Evolutionary conservation across 768 basidiomycete species (phyloP).

Genomic region (Amanita muscaria): DNA sequence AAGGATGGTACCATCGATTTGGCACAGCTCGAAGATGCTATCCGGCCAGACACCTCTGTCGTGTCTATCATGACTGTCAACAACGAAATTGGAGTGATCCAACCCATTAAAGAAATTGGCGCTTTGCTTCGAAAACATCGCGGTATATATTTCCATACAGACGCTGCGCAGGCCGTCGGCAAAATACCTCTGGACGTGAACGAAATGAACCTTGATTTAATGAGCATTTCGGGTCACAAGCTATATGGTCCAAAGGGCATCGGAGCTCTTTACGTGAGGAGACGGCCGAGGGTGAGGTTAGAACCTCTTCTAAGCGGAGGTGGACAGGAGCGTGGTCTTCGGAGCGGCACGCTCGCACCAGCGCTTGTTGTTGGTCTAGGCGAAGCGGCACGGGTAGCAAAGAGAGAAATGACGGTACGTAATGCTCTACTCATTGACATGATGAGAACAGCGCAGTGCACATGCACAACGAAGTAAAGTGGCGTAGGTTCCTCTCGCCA

Average conservation of each 20-base stretch:
- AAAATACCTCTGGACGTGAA: conserved; percentile 92
- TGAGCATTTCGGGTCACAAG: conserved; percentile 97
- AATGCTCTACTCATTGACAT: conserved; percentile 13
- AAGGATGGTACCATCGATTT: conserved; percentile 76
- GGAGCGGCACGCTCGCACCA: conserved; percentile 91
- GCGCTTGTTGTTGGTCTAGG: conserved; percentile 87
- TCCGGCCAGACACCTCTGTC: conserved; percentile 88
- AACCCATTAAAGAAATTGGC: conserved; percentile 94
- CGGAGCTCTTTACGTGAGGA: conserved; percentile 88
- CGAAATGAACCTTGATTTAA: conserved; percentile 88
- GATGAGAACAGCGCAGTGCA: conserved; percentile 42
- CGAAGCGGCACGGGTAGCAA: conserved; percentile 89
- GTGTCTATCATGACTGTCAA: conserved; percentile 98
- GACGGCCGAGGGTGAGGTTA: conserved; percentile 85
- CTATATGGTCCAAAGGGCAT: conserved; percentile 96
- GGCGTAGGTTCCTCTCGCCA: conserved; percentile 25
- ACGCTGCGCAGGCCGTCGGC: conserved; percentile 91
- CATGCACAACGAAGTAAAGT: conserved; percentile 35
- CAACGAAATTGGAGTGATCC: conserved; percentile 98
- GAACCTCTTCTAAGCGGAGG: conserved; percentile 95
- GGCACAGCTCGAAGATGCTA: conserved; percentile 72
- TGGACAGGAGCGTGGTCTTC: conserved; percentile 91
- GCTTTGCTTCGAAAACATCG: conserved; percentile 77
- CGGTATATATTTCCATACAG: conserved; percentile 92
- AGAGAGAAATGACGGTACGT: conserved; percentile 88